These are phyloP conservation scores for Colletotrichum truncatum DNA, from an alignment of 2,329 filamentous ascomycete genomes.

Conservation along the genomic window DNA sequence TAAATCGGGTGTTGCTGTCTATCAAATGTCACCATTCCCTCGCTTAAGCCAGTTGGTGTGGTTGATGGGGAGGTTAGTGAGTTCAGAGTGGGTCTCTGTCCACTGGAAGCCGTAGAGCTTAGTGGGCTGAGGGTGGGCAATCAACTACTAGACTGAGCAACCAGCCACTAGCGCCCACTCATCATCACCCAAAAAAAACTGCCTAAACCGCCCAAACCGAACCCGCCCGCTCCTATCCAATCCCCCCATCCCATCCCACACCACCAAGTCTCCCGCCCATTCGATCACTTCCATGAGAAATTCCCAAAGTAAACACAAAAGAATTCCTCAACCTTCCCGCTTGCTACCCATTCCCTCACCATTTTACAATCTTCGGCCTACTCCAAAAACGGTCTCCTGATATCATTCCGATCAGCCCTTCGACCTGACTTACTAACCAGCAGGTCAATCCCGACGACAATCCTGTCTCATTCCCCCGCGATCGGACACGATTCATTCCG, in stretches of 20 bases:
- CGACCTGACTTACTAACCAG: neutral
- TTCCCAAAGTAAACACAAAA: constrained; percentile 30
- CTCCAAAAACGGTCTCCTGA: constrained; percentile 12
- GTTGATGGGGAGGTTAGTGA: constrained; percentile 11
- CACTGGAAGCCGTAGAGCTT: neutral
- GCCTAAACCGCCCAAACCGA: neutral
- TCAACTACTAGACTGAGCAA: neutral
- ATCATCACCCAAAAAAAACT: neutral
- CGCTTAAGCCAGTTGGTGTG: constrained; percentile 5
- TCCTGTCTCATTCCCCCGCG: constrained; percentile 7
- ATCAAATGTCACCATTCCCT: constrained; percentile 22
- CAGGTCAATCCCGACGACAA: neutral
- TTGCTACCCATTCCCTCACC: constrained; percentile 13
- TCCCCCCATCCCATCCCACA: too few relatives aligned
- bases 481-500: neutral
- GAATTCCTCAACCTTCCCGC: constrained; percentile 18
- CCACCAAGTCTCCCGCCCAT: too few relatives aligned
- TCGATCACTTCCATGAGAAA: too few relatives aligned
- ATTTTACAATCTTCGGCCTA: constrained; percentile 1
- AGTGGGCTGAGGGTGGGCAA: neutral
- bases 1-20: neutral
- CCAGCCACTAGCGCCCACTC: constrained; percentile 14
- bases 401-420: constrained; percentile 1
- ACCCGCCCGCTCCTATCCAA: neutral
- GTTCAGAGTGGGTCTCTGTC: neutral